A percentile compares a stretch with the other conserved stretches of the same genome.
phyloP scores from a whole-genome alignment of 1,284 basidiomycete genomes.

The Malassezia sp. region DNA sequence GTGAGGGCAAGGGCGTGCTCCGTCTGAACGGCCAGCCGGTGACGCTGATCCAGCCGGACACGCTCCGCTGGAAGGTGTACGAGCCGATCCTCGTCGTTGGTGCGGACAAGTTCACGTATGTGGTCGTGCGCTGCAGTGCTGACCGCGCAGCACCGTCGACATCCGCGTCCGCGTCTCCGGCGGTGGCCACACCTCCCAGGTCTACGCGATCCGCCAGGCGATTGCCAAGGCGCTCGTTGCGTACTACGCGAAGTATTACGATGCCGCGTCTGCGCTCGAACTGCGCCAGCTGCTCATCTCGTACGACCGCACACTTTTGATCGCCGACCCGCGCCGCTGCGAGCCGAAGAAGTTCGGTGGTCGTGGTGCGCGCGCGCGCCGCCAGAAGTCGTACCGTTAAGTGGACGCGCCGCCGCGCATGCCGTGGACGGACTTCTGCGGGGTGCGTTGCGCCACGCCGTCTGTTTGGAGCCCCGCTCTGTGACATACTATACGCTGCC shows the following conservation, averaged over 20 bases:
- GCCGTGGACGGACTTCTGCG: neutral
- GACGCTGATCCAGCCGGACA: conserved; percentile 74
- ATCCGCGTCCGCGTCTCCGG: conserved; percentile 97
- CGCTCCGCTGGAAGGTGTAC: conserved; percentile 96
- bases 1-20: conserved; percentile 90
- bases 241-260: conserved; percentile 94
- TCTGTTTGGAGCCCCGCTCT: conserved; percentile 1
- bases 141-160: conserved; percentile 54
- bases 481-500: conserved; percentile 4
- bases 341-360: conserved; percentile 80
- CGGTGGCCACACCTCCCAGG: conserved; percentile 97
- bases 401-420: neutral
- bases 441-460: neutral
- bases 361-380: conserved; percentile 46
- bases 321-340: conserved; percentile 95
- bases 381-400: conserved; percentile 53
- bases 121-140: conserved; percentile 5
- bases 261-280: conserved; percentile 72
- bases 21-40: conserved; percentile 96
- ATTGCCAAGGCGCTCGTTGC: conserved; percentile 96
- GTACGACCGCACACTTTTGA: conserved; percentile 66
- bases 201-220: conserved; percentile 98
- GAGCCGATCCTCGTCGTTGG: conserved; percentile 53
- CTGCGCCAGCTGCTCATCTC: conserved; percentile 42
- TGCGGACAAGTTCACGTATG: conserved; percentile 47